Evolutionary conservation across 768 basidiomycete genomes (phyloP).

Genomic region (Russula vinacea): DNA sequence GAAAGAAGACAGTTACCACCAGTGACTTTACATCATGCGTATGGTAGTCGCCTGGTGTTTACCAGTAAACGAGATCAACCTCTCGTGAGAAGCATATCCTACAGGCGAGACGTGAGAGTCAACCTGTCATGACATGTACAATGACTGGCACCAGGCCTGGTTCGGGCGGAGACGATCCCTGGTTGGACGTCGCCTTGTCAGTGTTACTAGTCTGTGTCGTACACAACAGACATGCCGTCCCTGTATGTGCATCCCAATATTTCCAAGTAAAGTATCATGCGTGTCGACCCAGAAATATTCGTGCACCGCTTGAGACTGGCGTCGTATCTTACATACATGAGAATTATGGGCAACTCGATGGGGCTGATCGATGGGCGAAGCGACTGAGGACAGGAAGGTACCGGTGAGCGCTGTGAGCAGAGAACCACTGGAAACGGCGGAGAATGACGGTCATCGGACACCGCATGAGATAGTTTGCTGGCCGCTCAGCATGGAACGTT

Average conservation of each 20-base stretch:
- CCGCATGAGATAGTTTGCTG: conserved; percentile 11
- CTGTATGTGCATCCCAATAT: neutral
- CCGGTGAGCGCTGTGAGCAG: neutral
- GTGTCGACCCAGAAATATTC: neutral
- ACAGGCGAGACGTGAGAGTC: conserved; percentile 2
- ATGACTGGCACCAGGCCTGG: neutral
- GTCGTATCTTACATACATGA: neutral
- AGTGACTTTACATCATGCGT: conserved; percentile 1
- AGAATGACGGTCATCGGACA: conserved; percentile 1
- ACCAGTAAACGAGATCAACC: neutral
- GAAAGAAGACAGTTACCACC: conserved; percentile 10
- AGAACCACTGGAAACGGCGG: neutral
- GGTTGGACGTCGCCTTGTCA: neutral
- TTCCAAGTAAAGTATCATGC: neutral
- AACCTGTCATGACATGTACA: neutral
- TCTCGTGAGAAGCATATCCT: conserved; percentile 8
- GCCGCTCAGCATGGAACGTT: conserved; percentile 1
- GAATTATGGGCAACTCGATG: neutral
- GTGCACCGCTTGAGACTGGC: neutral
- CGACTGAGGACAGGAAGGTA: neutral
- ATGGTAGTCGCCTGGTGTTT: neutral
- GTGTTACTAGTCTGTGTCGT: neutral
- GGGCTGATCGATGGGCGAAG: neutral
- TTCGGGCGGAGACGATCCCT: conserved; percentile 6
- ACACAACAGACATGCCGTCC: neutral